Base-by-base conservation (phyloP, 2,329 filamentous ascomycete species). In the Monosporascus sp. region DNA sequence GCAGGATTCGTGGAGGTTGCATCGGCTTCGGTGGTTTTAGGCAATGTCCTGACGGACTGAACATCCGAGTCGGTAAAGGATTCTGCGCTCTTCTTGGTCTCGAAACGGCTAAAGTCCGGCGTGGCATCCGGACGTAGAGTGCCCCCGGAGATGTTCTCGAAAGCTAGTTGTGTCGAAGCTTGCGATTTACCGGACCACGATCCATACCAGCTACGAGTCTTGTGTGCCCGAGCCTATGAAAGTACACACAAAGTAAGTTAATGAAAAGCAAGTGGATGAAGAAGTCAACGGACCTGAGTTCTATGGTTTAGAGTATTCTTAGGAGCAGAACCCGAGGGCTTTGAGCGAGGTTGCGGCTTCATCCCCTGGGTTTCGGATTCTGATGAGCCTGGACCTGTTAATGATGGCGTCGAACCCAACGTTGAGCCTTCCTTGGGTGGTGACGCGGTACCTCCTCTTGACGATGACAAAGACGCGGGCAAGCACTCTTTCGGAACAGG, bases 131-230 rank as follows among this genome's bases (percentile, higher is more conserved):
- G 70, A 53, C 74, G 76, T 48, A 77, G 67, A 3, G 79, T 82
- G 48, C 77, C 81, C 31, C 82, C 83, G 46, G 82, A 69, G 27
- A 86, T 85, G 14, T 79, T 82, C 65, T 87, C 83, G 58, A 75
- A 76, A 3, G 82, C 81, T 45, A 87, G 71, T 50, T 83, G 80
- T 6, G 79, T 85, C 8, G 82, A 86, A 27, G 83, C 76, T 17
- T 74, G 70, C 7, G 83, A 80, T 62, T 86, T 86, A 31, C 79
- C 73, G 19, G 81, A 79, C 81, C 81, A 85, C 19, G 83, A 81
- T 51, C 81, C 81, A 66, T 86, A 86, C 83, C 83, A 86, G 65
- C 82, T 85, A 48, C 73, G 73, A 8, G 76, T 69, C 63, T 82
- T 82, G 14, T 17, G 24, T 22, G 14, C 43, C 55, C 74, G 76